Evolutionary conservation across 108 stramenopile genomes (phyloP), one percentile per base, ranked within the genome.

Genomic region (Nitzschia sp.): DNA sequence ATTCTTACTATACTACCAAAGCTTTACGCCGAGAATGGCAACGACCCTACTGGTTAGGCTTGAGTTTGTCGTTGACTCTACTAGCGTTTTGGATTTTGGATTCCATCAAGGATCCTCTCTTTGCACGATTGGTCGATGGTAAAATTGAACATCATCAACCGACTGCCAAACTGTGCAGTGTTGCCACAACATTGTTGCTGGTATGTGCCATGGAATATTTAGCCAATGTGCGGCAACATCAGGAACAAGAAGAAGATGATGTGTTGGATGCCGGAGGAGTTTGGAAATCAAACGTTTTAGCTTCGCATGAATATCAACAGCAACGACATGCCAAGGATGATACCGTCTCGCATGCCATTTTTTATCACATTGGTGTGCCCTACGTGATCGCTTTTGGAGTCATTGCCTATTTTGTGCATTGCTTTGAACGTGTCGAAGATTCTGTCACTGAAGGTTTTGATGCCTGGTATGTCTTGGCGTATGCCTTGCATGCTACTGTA

Each of bases 41-140:
- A 35, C 74, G 85, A 32, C 77, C 85, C 19, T 81, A 81, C 36
- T 82, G 80, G 80, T 51, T 85, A 24, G 85, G 85, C 13, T 46
- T 46, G n/a, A 70, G 74, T 21, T 54, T 88, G 19, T 77, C 69
- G 31, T 42, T 85, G 47, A 64, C 78, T 28, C 66, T 88, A 2
- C 72, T 79, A 54, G 74, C 83, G 33, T 94, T 94, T 85, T 94
- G 93, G 93, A 60, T 94, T 25, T 67, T 98, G 45, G 94, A 97
- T 66, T 95, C 94, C 15, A 66, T 97, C 18, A 98, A 98, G 70
- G 98, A 98, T 68, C 93, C 97, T 5, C 81, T 96, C n/a, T 85
- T 98, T 59, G 92, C 88, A 4, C 33, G 75, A 21, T 63, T 96
- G 35, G 89, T 94, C 2, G 85, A 89, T 34, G 88, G 96, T n/a